Percentiles rank a stretch among this genome's conserved stretches.
phyloP scores from a whole-genome alignment of 2,329 filamentous ascomycete genomes.

The Pseudogymnoascus sp. region DNA sequence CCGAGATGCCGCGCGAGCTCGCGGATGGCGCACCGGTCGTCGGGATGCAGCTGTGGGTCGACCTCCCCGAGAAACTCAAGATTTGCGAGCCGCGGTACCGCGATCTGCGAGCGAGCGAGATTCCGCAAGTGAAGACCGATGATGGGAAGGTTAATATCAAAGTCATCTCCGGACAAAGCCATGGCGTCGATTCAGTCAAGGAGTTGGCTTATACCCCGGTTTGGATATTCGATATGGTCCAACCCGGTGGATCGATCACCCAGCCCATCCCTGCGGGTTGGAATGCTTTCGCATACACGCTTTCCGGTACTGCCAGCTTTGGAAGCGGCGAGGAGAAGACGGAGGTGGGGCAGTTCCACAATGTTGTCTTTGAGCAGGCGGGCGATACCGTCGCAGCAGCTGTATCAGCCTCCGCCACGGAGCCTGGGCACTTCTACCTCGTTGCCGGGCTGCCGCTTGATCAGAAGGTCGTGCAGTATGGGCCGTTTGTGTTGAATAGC shows the following conservation, averaged over 20 bases:
- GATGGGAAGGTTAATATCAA: slow-evolving; percentile 70
- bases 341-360: slow-evolving; percentile 65
- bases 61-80: slow-evolving; percentile 75
- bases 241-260: slow-evolving; percentile 66
- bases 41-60: slow-evolving; percentile 93
- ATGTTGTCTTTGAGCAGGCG: slow-evolving; percentile 74
- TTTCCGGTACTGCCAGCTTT: slow-evolving; percentile 64
- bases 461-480: slow-evolving; percentile 75
- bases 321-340: slow-evolving; percentile 42
- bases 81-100: slow-evolving; percentile 86
- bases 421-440: slow-evolving; percentile 46
- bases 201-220: slow-evolving; percentile 94
- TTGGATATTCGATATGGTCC: slow-evolving; percentile 85
- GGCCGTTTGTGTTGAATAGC: slow-evolving; percentile 70
- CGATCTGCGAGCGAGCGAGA: slow-evolving; percentile 70
- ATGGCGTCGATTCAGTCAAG: slow-evolving; percentile 77
- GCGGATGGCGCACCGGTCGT: slow-evolving; percentile 68
- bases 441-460: slow-evolving; percentile 73
- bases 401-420: slow-evolving; percentile 56
- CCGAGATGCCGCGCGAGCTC: slow-evolving; percentile 84
- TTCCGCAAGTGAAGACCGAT: slow-evolving; percentile 64
- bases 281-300: slow-evolving; percentile 83
- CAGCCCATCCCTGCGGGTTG: slow-evolving; percentile 72
- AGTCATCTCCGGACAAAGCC: slow-evolving; percentile 78
- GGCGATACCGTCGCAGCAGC: slow-evolving; percentile 68